Evolutionary conservation across 768 basidiomycete genomes (phyloP), one percentile per base, ranked within the genome.

Genomic region (Tremella fuciformis): DNA sequence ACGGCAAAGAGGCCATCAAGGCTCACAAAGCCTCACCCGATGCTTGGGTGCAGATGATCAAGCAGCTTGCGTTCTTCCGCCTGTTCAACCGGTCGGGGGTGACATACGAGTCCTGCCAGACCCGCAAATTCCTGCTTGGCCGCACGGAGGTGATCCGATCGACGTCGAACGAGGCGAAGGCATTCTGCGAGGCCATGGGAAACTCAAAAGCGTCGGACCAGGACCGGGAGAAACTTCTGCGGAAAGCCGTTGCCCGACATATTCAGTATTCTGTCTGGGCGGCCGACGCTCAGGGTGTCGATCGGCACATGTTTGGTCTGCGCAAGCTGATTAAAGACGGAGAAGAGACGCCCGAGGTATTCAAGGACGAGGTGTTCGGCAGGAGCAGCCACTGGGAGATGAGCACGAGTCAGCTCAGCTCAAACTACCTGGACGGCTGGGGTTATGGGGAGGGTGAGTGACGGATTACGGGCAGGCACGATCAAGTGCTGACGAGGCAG

Each of bases 31-130:
- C 84, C 48, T 91, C 89, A 0, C 96, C 94, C 0, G 96, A 99
- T 70, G 92, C 93, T 24, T 92, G 91, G 86, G 89, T 83, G 16
- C 96, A 99, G 79, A 82, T 98, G 54, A 86, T 93, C 66, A 97
- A 93, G 80, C 94, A 97, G 78, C 86, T 97, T 48, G 94, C 93
- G 19, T 97, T 89, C 81, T 85, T 88, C 76, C 92, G 93, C 79
- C 84, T 92, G 34, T 77, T 86, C 26, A 73, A 79, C 76, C 84
- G 61, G 79, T 80, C 74, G 8, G 91, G 88, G 2, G 89, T 84
- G 3, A 91, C 91, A n/a, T 99, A 99, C 79, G 94, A 99, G 81
- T 87, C 86, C 62, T 87, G 88, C 4, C 93, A 97, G 79, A 98
- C 94, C 55, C 82, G 96, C 24, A 91, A 89, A 75, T 99, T 84